Evolutionary conservation across 345 rosid genomes (phyloP), one percentile per base, ranked within the genome.

Genomic region (Capsella bursapastoris): DNA sequence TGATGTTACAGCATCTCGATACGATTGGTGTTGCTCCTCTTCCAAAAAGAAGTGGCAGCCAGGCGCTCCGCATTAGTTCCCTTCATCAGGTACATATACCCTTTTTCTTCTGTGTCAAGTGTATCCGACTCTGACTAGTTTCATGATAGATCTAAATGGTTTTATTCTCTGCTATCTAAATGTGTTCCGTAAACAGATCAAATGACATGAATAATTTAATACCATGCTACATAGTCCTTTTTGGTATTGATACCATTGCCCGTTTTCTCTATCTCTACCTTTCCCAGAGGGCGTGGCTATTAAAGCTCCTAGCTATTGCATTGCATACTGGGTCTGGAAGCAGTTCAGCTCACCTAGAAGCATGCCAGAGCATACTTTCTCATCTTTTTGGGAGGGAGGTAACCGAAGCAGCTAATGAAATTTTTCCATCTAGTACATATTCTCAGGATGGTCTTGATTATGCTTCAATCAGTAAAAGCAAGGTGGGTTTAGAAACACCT

Each of bases 221-320:
- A 8, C 60, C 37, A 18, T 45, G 27, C 18, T 75, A 29, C 56
- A 8, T 11, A 9, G 35, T 69, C 44, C 37, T 18, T 59, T 69
- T 52, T 66, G 51, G 6, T 43, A 51, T 25, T 68, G 58, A 44
- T 52, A 44, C 15, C 18, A 38, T 70, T 55, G 28, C 66, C 64
- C 52, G 62, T 45, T 75, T 50, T 47, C 15, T 70, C 11, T 18
- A 58, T 82, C 50, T 45, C 57, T 61, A 66, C 56, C 56, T 75
- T 80, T 59, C 12, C 12, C 77, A 93, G 98, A 88, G 96, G 81
- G 96, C 98, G 32, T 94, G 98, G 98, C 85, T 94, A 28, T 77
- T 91, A 82, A 91, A 94, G 85, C 96, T 94, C 74, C 85, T 94
- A 73, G 95, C 95, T 73, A 68, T 88, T 77, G 96, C 89, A 66